Conservation (phyloP, 805 yeast genomes). For the Sporopachydermia quercuum region DNA sequence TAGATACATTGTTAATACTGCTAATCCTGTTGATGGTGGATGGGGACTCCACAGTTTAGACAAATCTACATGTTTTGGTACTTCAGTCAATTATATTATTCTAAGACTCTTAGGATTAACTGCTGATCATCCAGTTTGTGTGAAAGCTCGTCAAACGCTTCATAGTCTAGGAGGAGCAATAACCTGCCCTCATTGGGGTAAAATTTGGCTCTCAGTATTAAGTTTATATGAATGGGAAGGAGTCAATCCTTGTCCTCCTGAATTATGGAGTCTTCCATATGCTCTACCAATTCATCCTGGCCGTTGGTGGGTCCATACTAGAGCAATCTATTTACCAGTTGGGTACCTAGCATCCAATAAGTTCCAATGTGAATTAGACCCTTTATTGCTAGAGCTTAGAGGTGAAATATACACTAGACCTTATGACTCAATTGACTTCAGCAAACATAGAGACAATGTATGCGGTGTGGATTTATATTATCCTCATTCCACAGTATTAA, state of each 20-base stretch:
- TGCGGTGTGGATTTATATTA: slow-evolving; percentile 89
- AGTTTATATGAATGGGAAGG: slow-evolving; percentile 90
- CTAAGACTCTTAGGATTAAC: slow-evolving; percentile 68
- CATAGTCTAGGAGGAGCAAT: slow-evolving; percentile 76
- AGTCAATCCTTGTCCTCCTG: slow-evolving; percentile 97
- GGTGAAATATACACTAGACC: slow-evolving; percentile 60
- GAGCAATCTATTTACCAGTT: slow-evolving; percentile 79
- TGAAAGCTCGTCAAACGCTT: slow-evolving; percentile 59
- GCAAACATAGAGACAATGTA: slow-evolving; percentile 61
- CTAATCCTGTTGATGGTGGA: slow-evolving; percentile 99
- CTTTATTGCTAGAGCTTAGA: slow-evolving; percentile 52
- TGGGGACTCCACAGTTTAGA: slow-evolving; percentile 95
- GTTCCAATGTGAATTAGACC: slow-evolving; percentile 43
- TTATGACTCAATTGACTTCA: slow-evolving; percentile 53
- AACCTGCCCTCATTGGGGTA: slow-evolving; percentile 95
- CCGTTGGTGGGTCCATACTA: slow-evolving; percentile 97
- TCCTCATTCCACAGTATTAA: slow-evolving; percentile 66
- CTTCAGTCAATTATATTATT: slow-evolving; percentile 72
- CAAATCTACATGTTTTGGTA: slow-evolving; percentile 91
- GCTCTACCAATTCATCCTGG: slow-evolving; percentile 79
- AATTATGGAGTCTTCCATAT: slow-evolving; percentile 80
- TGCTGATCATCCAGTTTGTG: slow-evolving; percentile 61
- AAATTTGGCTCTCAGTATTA: slow-evolving; percentile 71
- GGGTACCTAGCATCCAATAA: slow-evolving; percentile 59
- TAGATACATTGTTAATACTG: slow-evolving; percentile 75